Evolutionary conservation across 78 protist species (phyloP), one percentile per base, ranked within the genome.

Genomic region (Dictyostelium citrinum): DNA sequence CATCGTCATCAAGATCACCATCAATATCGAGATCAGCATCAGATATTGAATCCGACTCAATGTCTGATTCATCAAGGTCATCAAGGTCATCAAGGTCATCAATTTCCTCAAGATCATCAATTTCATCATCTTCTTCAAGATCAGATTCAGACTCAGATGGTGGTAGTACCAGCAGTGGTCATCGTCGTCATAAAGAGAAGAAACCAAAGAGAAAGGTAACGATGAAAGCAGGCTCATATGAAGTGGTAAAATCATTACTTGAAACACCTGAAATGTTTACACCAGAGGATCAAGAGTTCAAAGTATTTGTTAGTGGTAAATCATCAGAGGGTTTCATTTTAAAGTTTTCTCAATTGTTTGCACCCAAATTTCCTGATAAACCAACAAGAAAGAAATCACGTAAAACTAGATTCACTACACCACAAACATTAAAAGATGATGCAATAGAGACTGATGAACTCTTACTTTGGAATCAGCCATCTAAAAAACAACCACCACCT

Each of bases 271-370:
- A 29, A 16, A 37, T 43, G 11, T 78, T 43, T 31, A 33, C 81
- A 22, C 12, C 35, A 11, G 93, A 88, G 16, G 80, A 88, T 46
- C 35, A 10, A 29, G 93, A 88, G 16, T 88, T 79, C n/a, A 88
- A 68, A 27, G 33, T 78, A 16, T 88, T 88, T 49, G 49, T 51
- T 49, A 74, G 83, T 58, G 93, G 83, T 49, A 76, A 78, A 6
- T 78, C 64, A 10, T 10, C 16, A 24, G 93, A 78, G 2, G 83
- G 84, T 45, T 41, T 82, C 14, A 88, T 88, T 27, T 78, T 88
- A 37, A 88, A 88, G 37, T 88, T 88, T n/a, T 78, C 85, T 2
- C 76, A 88, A 22, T 60, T 88, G 2, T 88, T 78, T 67, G 93
- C 93, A 78, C 93, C 93, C 17, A 76, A 75, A 14, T 17, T 85